Evolutionary conservation across 805 yeast genomes (phyloP), one percentile per base, ranked within the genome.

Genomic region (Yamadazyma olivae): DNA sequence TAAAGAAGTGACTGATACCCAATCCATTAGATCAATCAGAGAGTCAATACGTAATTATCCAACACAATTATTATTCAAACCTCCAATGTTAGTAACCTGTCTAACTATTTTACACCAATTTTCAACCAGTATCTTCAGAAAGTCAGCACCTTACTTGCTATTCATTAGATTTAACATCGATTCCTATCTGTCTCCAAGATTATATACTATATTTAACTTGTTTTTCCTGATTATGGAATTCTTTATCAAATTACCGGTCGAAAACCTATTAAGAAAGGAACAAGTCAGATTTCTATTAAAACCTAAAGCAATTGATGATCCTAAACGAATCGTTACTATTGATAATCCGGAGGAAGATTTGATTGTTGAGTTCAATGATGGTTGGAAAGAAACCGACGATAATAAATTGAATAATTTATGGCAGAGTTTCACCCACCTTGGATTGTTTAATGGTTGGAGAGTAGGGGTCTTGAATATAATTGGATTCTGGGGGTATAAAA

Each of bases 371-470:
- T 42, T 64, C 72, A 47, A 71, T 70, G 33, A 72, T 2, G 50
- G 79, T 18, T 77, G 75, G 64, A 67, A 69, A 39, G 30, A 23
- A 20, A 18, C 36, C 25, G 36, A 18, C 5, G 26, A 30, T 4
- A 20, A 17, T 5, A 19, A 38, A 44, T 7, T 42, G 6, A 65
- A 71, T 23, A 58, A 68, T 32, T 74, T 80, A 1, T 44, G 70
- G 45, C 72, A 73, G 27, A 48, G 54, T 16, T 40, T 43, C 17
- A 41, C 61, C 22, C 30, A 41, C 19, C 42, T 44, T 25, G 69
- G 69, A 1, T 55, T 68, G 36, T 90, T 86, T 71, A 75, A 91
- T 47, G 99, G 98, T 24, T 91, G 98, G 98, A 76, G 87, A 56
- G 80, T 88, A 27, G 95, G 95, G 19, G 68, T 85, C 8, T 57